phyloP scores from a whole-genome alignment of 1,284 basidiomycete species.

The Cutaneotrichosporon spelunceum region DNA sequence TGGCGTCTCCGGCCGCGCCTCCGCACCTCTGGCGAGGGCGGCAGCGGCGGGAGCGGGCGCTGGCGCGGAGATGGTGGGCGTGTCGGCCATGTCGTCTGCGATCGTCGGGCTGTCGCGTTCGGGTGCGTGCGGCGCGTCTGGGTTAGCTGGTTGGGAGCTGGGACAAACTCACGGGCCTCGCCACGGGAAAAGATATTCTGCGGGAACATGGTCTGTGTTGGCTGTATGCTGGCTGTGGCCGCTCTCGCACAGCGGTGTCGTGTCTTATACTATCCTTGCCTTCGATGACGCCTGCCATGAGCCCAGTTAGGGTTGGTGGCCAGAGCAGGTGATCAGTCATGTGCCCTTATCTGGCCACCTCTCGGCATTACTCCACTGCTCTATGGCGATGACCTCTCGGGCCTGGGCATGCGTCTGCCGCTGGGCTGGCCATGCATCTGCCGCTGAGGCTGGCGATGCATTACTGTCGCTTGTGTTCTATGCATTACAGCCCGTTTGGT shows the following conservation, averaged over 20 bases:
- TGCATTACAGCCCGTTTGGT: too few relatives aligned
- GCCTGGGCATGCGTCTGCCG: too few relatives aligned
- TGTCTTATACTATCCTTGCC: neutral
- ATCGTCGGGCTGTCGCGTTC: neutral
- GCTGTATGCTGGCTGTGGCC: neutral
- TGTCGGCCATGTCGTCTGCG: too few relatives aligned
- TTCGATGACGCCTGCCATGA: too few relatives aligned
- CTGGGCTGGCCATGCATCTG: too few relatives aligned
- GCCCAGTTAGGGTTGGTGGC: too few relatives aligned
- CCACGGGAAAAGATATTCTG: neutral
- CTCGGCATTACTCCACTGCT: neutral
- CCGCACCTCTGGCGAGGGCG: neutral
- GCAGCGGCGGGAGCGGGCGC: too few relatives aligned
- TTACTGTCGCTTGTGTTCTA: too few relatives aligned
- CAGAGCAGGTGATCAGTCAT: neutral
- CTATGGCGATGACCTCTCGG: neutral
- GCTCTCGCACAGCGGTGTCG: too few relatives aligned
- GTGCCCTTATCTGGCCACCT: neutral
- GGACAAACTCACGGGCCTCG: neutral
- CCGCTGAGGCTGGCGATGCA: too few relatives aligned
- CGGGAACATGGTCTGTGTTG: neutral
- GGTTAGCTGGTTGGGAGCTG: neutral
- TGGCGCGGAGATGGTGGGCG: too few relatives aligned
- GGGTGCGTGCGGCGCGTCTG: neutral
- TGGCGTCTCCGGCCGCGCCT: neutral